phyloP scores from a whole-genome alignment of 2,329 filamentous ascomycete genomes.

The Cryphonectria naterciae region DNA sequence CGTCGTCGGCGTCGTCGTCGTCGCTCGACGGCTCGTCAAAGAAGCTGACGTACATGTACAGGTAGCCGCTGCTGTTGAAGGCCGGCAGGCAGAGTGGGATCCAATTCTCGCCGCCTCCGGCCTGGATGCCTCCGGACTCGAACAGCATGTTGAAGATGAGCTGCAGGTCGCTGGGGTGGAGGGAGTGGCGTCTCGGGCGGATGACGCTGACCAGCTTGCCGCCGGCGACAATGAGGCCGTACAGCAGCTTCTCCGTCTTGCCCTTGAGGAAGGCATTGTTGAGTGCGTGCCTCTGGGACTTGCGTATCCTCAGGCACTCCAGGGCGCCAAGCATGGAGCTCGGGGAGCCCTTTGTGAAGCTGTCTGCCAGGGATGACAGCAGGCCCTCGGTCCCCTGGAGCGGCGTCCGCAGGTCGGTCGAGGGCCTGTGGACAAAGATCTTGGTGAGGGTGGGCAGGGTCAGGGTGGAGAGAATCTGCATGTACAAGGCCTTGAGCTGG shows the following conservation, averaged over 20 bases:
- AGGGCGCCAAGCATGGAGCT: constrained; percentile 86
- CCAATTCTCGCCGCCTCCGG: constrained; percentile 93
- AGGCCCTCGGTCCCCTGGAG: constrained; percentile 90
- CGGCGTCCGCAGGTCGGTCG: constrained; percentile 89
- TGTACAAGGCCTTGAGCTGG: constrained; percentile 93
- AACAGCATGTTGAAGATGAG: constrained; percentile 99
- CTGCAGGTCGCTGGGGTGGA: constrained; percentile 94
- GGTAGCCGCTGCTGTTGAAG: constrained; percentile 94
- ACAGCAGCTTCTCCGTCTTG: constrained; percentile 78
- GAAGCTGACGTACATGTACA: constrained; percentile 99
- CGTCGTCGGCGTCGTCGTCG: constrained; percentile 36
- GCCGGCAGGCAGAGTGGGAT: constrained; percentile 93
- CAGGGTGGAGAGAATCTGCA: constrained; percentile 95
- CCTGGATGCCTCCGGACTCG: constrained; percentile 88
- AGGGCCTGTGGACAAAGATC: constrained; percentile 87
- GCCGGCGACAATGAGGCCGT: constrained; percentile 90
- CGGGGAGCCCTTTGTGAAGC: constrained; percentile 89
- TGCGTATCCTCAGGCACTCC: constrained; percentile 90
- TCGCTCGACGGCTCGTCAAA: constrained; percentile 63
- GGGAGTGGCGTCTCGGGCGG: constrained; percentile 88
- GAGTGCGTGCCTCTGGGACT: constrained; percentile 82
- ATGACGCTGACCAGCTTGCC: constrained; percentile 94
- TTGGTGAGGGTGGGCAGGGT: constrained; percentile 85
- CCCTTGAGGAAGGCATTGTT: constrained; percentile 85
- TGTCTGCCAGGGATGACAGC: constrained; percentile 89